Base-by-base conservation (phyloP, 306 rosid genomes). In the Ziziphus jujuba region DNA sequence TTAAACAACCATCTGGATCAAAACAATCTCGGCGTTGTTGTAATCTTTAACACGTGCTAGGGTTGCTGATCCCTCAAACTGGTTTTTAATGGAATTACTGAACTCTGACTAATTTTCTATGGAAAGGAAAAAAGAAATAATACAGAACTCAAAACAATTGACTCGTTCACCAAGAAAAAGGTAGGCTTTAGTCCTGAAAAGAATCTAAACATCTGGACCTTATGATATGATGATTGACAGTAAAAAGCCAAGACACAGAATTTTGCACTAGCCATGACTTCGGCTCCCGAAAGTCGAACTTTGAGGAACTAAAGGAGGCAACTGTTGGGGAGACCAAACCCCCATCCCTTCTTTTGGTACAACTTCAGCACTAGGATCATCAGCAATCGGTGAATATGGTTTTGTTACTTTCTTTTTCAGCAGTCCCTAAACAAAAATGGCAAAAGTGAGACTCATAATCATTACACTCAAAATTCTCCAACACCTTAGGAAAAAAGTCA, bases 341-440 rank as follows among this genome's bases (percentile, higher is more conserved):
- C 68, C 47, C 25, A 74, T 55, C 67, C 87, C 89, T 77, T 91
- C 97, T 60, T 84, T 91, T 3, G 74, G 76, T 43, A 67, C 61
- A 40, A 74, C 59, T 66, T 84, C 93, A 71, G 70, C 69, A 48
- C 72, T 65, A 28, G 80, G 16, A 55, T 79, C 76, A 47, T 90
- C 90, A 35, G 75, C 79, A 75, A 66, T 60, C n/a, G 99, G 96
- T 57, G 97, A 79, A 74, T 93, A 93, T 59, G 99, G 99, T 75
- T 83, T 84, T 44, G 85, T 79, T 69, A 84, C 83, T 76, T 74
- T 78, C 64, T 70, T 83, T 73, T 70, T 82, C 52, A 55, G 40
- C 54, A 60, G 45, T 60, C 72, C 88, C 99, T 93, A 86, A 64
- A 80, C 25, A 64, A 61, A n/a, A 53, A 71, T 67, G 13, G 73